Evolutionary conservation across 2,329 filamentous ascomycete species (phyloP), one percentile per base, ranked within the genome.

Genomic region (Trichoderma breve): DNA sequence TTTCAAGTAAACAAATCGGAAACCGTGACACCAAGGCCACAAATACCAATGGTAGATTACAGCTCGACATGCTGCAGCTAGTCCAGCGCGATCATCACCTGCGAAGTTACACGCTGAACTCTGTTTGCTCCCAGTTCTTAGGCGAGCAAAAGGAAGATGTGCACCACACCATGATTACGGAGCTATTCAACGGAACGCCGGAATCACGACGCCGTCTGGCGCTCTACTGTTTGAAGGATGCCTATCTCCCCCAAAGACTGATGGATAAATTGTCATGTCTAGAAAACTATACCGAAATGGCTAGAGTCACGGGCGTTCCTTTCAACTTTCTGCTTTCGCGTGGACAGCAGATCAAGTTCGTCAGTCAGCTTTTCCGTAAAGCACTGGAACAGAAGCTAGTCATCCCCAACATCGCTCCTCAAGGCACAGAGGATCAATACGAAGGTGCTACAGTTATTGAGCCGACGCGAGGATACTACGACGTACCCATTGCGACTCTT

Each of bases 271-370:
- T 99, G 30, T 98, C 97, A 79, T 98, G 96, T 82, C 86, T 99
- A n/a, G 93, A 97, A 82, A 99, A 99, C 80, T 98, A 98, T 79
- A 98, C 96, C 0, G 96, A 99, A 83, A 99, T 99, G 96, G 95
- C 96, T 72, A 96, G 96, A 89, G 96, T 99, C 82, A 99, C 97
- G 30, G 96, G 96, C 77, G 95, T 99, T 5, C 96, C 96, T 0
- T 99, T 99, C 86, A 98, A 97, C 79, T 97, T 92, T 79, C 87
- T 99, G 58, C 87, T 99, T 2, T 90, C 96, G 28, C 91, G 95
- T 79, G 96, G 96, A 58, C 96, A 99, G 81, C 97, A 99, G 82
- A 91, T 99, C 80, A 97, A 97, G 79, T 99, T 99, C 83, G 89
- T 99, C 83, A 98, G 95, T 80, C 96, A 99, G 80, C 86, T 99